These are phyloP conservation scores for Erythrophleum fordii DNA, from an alignment of 306 rosid genomes.

Conservation along the genomic window DNA sequence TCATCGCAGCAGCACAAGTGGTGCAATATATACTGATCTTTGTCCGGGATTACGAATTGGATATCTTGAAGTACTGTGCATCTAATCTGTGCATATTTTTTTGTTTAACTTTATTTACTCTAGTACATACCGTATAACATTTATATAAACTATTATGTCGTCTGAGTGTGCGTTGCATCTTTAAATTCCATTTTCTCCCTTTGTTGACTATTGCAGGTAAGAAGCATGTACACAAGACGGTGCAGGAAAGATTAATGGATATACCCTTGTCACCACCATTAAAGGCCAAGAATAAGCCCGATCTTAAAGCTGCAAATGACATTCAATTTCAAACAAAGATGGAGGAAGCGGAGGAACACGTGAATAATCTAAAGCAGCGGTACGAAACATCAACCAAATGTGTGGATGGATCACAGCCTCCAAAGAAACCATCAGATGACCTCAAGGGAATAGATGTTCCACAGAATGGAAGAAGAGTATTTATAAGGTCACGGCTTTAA, in stretches of 20 bases:
- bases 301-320: slow-evolving; percentile 51
- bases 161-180: slow-evolving; percentile 7
- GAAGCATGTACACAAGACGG: slow-evolving; percentile 49
- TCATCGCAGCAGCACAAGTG: background rate
- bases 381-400: slow-evolving; percentile 45
- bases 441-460: slow-evolving; percentile 42
- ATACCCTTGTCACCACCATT: slow-evolving; percentile 41
- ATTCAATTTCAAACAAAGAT: slow-evolving; percentile 42
- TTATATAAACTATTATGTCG: background rate
- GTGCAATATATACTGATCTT: background rate
- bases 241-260: slow-evolving; percentile 50
- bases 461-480: slow-evolving; percentile 55
- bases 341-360: slow-evolving; percentile 54
- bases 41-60: background rate
- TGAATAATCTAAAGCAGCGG: slow-evolving; percentile 45
- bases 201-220: slow-evolving; percentile 53
- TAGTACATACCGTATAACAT: background rate
- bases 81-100: background rate
- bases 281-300: slow-evolving; percentile 45
- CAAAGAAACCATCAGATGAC: slow-evolving; percentile 47
- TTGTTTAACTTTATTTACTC: background rate
- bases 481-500: slow-evolving; percentile 76
- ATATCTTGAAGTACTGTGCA: background rate
- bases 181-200: background rate
- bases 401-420: slow-evolving; percentile 45